Base-by-base conservation (phyloP, 2,329 filamentous ascomycete genomes). In the Colletotrichum spaethianum region DNA sequence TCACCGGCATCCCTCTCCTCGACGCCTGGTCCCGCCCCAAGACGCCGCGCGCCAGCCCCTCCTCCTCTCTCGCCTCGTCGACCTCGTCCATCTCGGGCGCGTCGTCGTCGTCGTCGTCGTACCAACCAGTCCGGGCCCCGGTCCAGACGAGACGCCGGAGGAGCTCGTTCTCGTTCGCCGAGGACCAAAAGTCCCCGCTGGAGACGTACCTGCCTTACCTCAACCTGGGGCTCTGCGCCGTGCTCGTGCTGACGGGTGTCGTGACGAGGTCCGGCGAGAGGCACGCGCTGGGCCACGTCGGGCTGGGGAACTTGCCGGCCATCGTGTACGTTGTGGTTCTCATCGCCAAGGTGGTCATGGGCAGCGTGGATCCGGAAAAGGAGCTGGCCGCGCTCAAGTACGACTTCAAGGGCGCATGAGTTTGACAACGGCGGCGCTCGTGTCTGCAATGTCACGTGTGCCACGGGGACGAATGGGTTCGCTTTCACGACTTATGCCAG, bases 331-430 rank as follows among this genome's bases (percentile, higher is more conserved):
- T 75, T 0, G 84, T 93, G 26, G 86, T 91, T 7, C 76, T 94
- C 68, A 80, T 88, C 57, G 89, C 90, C 38, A 91, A 94, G 81
- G 82, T 89, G 63, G 85, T 93, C 77, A 91, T 95, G 88, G 87
- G 87, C 4, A 86, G 90, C 59, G 88, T 95, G 11, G 92, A 95
- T 81, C 88, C 93, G 6, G 91, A 89, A 77, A 82, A 84, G 73
- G 92, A 93, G 77, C 81, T 95, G 76, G 83, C 87, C 60, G 83
- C 82, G 65, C 83, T 94, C 77, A 89, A 84, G 79, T 93, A 94
- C 82, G 85, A 87, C 65, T 92, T 90, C 78, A 94, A 92, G 78
- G 92, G 92, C 3, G 92, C 91, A 52, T 93, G 76, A 78, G 9
- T 28, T 31, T 8, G 20, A 33, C 26, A 3, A 12, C 26, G 3